Evolutionary conservation across 2,329 filamentous ascomycete species (phyloP).

Genomic region (Furcasterigmium sp.): DNA sequence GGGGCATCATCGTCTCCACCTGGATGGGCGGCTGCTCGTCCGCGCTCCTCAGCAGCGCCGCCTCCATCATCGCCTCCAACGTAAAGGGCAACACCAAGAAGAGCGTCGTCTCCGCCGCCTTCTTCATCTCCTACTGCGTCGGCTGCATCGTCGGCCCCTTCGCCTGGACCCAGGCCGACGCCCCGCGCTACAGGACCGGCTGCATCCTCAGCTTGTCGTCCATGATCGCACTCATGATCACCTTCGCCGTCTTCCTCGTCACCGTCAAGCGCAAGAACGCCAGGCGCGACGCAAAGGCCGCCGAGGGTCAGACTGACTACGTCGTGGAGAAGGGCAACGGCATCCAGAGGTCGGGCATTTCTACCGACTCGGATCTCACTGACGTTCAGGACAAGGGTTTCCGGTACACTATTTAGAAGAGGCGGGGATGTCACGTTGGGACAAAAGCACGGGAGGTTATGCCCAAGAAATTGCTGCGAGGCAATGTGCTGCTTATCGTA

Average conservation of each 20-base stretch:
- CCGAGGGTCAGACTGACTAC: conserved; percentile 3
- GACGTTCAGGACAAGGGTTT: conserved; percentile 17
- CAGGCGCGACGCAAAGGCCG: background rate
- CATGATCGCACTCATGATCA: conserved; percentile 12
- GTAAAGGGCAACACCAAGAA: conserved; percentile 24
- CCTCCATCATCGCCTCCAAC: conserved; percentile 18
- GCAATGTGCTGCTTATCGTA: too few species aligned
- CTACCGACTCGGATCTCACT: conserved; percentile 15
- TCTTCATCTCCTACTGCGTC: conserved; percentile 20
- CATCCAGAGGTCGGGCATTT: conserved; percentile 3
- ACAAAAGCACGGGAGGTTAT: too few species aligned
- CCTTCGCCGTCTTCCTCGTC: conserved; percentile 1
- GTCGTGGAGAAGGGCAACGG: background rate
- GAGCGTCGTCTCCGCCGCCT: conserved; percentile 14
- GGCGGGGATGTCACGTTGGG: too few species aligned
- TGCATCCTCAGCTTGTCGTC: conserved; percentile 13
- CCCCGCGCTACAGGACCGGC: conserved; percentile 15
- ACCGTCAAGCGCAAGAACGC: conserved; percentile 3
- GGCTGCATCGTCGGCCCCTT: conserved; percentile 18
- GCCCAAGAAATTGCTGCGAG: too few species aligned
- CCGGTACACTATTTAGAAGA: conserved; percentile 17
- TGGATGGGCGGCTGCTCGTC: conserved; percentile 17
- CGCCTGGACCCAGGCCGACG: conserved; percentile 15
- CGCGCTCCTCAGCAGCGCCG: conserved; percentile 11
- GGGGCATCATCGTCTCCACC: conserved; percentile 17